Conservation (phyloP, 2,329 filamentous ascomycete species). For the Cladosporium sp. region DNA sequence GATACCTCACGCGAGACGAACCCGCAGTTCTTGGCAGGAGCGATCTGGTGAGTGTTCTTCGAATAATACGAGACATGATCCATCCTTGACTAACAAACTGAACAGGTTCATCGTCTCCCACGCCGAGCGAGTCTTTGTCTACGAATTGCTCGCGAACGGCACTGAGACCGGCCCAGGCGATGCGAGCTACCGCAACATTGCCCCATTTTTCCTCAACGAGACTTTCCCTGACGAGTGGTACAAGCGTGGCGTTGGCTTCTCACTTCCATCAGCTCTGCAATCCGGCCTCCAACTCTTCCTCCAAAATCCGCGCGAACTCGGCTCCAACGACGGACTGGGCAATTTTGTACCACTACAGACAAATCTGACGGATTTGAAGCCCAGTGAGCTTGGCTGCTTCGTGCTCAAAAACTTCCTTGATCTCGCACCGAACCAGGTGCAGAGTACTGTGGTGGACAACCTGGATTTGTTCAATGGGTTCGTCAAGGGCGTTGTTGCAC, state of each 20-base stretch:
- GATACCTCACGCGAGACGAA: no score
- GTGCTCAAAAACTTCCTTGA: conserved; percentile 23
- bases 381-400: conserved; percentile 22
- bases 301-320: no score
- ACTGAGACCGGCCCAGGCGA: conserved; percentile 11
- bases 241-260: conserved; percentile 20
- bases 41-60: conserved; percentile 22
- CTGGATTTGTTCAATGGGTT: conserved; percentile 22
- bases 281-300: conserved; percentile 18
- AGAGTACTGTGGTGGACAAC: conserved; percentile 20
- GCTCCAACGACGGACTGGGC: conserved; percentile 24
- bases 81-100: no score
- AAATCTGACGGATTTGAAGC: conserved; percentile 17
- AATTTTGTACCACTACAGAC: conserved; percentile 26
- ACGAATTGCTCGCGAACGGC: conserved; percentile 25
- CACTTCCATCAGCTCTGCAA: conserved; percentile 21
- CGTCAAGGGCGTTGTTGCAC: conserved; percentile 21
- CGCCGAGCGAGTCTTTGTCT: conserved; percentile 29
- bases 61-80: no score
- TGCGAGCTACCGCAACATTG: conserved; percentile 22
- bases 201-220: conserved; percentile 29
- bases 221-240: conserved; percentile 26
- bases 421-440: conserved; percentile 21
- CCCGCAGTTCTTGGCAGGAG: no score
- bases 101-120: conserved; percentile 26